Evolutionary conservation across 495 filamentous ascomycete genomes (phyloP).

Genomic region (Podospora conica): DNA sequence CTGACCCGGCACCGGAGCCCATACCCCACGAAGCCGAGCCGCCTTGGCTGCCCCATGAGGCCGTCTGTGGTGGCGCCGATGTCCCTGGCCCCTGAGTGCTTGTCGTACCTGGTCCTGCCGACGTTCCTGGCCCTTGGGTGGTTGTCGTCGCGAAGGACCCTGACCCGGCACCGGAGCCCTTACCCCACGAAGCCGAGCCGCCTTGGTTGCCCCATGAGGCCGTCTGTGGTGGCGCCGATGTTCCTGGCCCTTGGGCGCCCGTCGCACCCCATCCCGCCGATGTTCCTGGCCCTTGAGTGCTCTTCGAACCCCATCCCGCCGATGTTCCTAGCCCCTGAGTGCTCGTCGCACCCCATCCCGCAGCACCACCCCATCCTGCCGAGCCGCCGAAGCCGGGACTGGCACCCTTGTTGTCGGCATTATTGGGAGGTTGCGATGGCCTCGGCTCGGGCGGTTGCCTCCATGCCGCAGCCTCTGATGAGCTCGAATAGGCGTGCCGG

Average conservation of each 20-base stretch:
- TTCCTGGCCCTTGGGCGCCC: neutral
- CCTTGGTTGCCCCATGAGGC: neutral
- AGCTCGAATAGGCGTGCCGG: neutral
- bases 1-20: neutral
- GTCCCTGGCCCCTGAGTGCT: neutral
- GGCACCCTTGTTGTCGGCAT: neutral
- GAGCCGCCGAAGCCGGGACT: neutral
- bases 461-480: neutral
- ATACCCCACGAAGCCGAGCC: neutral
- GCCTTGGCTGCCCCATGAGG: neutral
- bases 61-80: neutral
- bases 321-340: too few relatives aligned
- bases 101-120: too few relatives aligned
- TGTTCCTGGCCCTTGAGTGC: too few relatives aligned
- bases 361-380: neutral
- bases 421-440: neutral
- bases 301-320: too few relatives aligned
- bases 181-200: neutral
- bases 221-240: neutral
- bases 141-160: neutral
- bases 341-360: neutral
- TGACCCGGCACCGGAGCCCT: neutral
- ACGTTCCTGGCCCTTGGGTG: too few relatives aligned
- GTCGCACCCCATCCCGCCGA: too few relatives aligned
- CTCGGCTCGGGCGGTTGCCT: neutral